Evolutionary conservation across 2,329 filamentous ascomycete species (phyloP).

Genomic region (Neofusicoccum ribis): DNA sequence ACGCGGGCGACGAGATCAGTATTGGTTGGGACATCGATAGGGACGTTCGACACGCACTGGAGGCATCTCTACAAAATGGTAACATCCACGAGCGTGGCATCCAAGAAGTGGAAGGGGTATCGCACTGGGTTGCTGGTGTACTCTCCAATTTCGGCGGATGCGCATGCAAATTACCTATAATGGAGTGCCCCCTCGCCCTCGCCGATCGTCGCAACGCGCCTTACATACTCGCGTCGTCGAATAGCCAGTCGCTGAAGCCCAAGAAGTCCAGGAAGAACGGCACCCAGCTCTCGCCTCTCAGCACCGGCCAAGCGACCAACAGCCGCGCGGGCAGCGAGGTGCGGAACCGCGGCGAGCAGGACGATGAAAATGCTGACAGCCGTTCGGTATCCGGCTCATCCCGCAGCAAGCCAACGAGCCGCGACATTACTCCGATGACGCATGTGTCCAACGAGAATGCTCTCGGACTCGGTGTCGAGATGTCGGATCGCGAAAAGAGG

Average conservation of each 20-base stretch:
- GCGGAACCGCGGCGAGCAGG: constrained; percentile 49
- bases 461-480: constrained; percentile 46
- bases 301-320: constrained; percentile 53
- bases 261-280: constrained; percentile 49
- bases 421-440: constrained; percentile 61
- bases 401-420: constrained; percentile 57
- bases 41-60: constrained; percentile 54
- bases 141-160: constrained; percentile 79
- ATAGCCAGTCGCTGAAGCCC: constrained; percentile 42
- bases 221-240: constrained; percentile 18
- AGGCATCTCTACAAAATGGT: constrained; percentile 65
- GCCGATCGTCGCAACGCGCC: constrained; percentile 34
- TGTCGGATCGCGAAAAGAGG: constrained; percentile 62
- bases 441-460: constrained; percentile 51
- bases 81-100: constrained; percentile 57
- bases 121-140: constrained; percentile 67
- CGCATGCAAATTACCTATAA: constrained; percentile 59
- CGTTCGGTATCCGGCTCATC: constrained; percentile 57
- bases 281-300: constrained; percentile 55
- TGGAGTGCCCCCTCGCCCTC: constrained; percentile 38
- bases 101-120: constrained; percentile 63
- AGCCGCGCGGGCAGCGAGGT: constrained; percentile 63
- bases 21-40: constrained; percentile 57
- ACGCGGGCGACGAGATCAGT: constrained; percentile 69
- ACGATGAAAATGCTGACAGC: constrained; percentile 58